These are phyloP conservation scores for Septoria linicola DNA, from an alignment of 2,329 filamentous ascomycete species.

Conservation along the genomic window DNA sequence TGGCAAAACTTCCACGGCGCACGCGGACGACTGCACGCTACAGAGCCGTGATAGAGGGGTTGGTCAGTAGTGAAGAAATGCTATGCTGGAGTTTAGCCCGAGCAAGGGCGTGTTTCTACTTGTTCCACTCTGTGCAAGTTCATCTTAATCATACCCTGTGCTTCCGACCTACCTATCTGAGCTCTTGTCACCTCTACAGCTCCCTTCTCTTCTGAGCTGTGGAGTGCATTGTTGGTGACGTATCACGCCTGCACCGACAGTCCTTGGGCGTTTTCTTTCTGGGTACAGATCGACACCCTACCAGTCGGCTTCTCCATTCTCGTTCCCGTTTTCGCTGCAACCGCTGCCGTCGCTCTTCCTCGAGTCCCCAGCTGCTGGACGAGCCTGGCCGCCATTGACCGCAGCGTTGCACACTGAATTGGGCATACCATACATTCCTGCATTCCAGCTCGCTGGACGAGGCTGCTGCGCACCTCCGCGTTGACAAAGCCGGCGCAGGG, in stretches of 20 bases:
- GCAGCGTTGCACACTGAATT: background rate
- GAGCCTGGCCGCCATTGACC: conserved; percentile 8
- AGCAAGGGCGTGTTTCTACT: background rate
- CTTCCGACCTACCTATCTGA: background rate
- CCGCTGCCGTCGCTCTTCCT: conserved; percentile 2
- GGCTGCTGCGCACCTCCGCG: conserved; percentile 4
- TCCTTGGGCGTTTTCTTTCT: conserved; percentile 6
- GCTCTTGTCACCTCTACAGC: background rate
- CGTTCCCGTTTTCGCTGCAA: conserved; percentile 16
- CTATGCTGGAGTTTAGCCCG: background rate
- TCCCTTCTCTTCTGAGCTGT: conserved; percentile 6
- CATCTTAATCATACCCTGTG: background rate
- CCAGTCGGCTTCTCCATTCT: conserved; percentile 8
- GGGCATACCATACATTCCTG: conserved; percentile 7
- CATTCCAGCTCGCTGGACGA: conserved; percentile 9
- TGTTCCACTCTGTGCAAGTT: background rate
- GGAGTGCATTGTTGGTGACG: conserved; percentile 2
- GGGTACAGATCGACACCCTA: conserved; percentile 9
- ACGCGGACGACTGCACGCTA: background rate
- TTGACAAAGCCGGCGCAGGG: conserved; percentile 10
- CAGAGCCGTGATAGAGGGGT: background rate
- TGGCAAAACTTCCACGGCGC: background rate
- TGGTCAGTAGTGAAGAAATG: background rate
- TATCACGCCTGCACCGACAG: conserved; percentile 3
- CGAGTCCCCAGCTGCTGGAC: background rate